Percentiles rank a stretch among this genome's conserved stretches.
These are phyloP conservation scores for Phytophthora fragariaefolia DNA, from an alignment of 352 stramenopile species.

Conservation along the genomic window DNA sequence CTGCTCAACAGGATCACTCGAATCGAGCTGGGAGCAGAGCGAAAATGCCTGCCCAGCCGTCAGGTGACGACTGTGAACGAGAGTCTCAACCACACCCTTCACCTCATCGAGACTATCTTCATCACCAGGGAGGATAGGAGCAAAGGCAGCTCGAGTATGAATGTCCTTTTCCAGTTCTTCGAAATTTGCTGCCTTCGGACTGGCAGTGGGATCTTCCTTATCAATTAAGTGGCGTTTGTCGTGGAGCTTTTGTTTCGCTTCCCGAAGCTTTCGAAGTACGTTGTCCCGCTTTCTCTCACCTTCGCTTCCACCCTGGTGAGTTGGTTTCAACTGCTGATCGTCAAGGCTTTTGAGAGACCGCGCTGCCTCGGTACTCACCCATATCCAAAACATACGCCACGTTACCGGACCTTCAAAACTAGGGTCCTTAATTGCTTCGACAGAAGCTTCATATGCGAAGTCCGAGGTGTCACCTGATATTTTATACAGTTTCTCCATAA, in stretches of 20 bases:
- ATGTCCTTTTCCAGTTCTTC: constrained; percentile 35
- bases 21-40: constrained; percentile 66
- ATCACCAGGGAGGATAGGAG: constrained; percentile 27
- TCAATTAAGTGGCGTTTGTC: constrained; percentile 25
- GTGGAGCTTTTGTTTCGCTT: constrained; percentile 35
- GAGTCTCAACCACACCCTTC: constrained; percentile 66
- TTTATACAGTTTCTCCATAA: constrained; percentile 81
- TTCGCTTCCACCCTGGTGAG: constrained; percentile 11
- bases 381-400: constrained; percentile 88
- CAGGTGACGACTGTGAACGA: constrained; percentile 61
- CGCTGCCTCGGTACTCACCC: constrained; percentile 81
- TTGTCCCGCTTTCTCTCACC: constrained; percentile 36
- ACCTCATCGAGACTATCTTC: constrained; percentile 48
- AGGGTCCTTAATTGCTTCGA: constrained; percentile 65
- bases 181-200: constrained; percentile 9
- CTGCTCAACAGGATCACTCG: constrained; percentile 47
- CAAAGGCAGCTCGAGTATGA: constrained; percentile 35
- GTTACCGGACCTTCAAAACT: constrained; percentile 68
- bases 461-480: constrained; percentile 70
- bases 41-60: constrained; percentile 73
- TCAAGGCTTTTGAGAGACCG: constrained; percentile 71
- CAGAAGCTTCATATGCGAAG: constrained; percentile 59
- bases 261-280: constrained; percentile 25
- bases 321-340: constrained; percentile 5
- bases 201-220: constrained; percentile 7